Evolutionary conservation across 345 rosid species (phyloP), one percentile per base, ranked within the genome.

Genomic region (Limnanthes douglasii): DNA sequence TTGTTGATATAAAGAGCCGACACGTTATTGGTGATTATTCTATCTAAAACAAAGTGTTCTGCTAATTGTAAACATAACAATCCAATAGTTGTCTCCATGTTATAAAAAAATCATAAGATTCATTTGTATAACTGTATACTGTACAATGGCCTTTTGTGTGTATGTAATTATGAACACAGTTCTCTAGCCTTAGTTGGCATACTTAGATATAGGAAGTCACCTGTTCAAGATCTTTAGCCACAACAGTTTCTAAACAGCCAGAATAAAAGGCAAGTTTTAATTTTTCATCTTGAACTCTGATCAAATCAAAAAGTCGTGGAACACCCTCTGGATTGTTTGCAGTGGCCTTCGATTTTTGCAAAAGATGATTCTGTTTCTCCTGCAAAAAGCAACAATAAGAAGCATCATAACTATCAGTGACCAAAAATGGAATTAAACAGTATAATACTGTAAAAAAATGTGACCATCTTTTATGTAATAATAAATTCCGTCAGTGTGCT

Each of bases 261-360:
- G 95, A 90, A 65, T 52, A 83, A 56, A 88, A 88, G 34, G 97
- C 95, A 60, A 79, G 94, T 52, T 68, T 88, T 82, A 83, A 72
- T 54, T 86, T 74, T 51, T 83, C 95, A 66, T 88, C 92, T 45
- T 62, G 57, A 57, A 84, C 94, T 57, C 72, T 68, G 36, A 88
- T 65, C 34, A 84, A 64, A 62, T 90, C 95, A 74, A 80, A 80
- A 44, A 90, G 95, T 36, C 94, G 92, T 15, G 85, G 92, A 57
- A 72, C 85, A 8, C 84, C 85, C 65, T 84, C 94, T 4, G 98
- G 94, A 34, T 82, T 69, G 70, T 54, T 66, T 53, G 77, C 70
- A 17, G 44, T 70, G 56, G 68, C 72, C 61, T 68, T 80, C 51
- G 72, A 23, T 46, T 66, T 80, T n/a, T 56, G 57, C 25, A 66